A percentile compares a stretch with the other conserved stretches of the same genome.
These are phyloP conservation scores for Niebla homalea DNA, from an alignment of 495 filamentous ascomycete species.

Conservation along the genomic window DNA sequence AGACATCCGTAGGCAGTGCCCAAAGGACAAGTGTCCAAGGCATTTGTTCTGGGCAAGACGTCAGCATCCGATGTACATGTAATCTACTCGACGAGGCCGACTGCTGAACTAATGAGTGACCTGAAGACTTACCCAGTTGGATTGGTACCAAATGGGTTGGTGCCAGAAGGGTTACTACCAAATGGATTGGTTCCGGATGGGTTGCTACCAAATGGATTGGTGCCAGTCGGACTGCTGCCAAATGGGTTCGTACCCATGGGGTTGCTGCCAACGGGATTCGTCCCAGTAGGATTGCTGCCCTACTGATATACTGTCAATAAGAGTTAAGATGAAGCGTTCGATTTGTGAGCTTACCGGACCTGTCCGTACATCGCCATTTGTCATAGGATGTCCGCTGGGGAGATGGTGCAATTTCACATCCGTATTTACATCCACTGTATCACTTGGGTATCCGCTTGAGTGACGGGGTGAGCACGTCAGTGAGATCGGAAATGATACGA, in stretches of 20 bases:
- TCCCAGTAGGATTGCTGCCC: neutral
- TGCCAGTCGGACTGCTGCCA: neutral
- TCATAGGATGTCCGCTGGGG: no score
- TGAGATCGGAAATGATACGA: neutral
- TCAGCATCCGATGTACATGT: no score
- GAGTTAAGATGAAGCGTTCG: no score
- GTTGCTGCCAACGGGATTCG: neutral
- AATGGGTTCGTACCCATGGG: neutral
- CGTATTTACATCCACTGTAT: neutral
- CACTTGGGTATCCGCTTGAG: neutral
- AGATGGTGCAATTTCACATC: no score
- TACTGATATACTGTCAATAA: neutral
- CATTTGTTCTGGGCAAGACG: neutral
- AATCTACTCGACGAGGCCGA: no score
- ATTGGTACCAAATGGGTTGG: slow-evolving; percentile 2
- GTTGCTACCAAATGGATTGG: neutral
- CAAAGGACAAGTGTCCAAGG: neutral
- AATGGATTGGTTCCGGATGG: neutral
- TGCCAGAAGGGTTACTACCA: no score
- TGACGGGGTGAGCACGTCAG: no score
- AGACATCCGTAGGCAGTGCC: slow-evolving; percentile 4
- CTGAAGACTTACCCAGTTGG: neutral
- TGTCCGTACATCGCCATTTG: no score
- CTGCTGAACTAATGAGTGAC: no score
- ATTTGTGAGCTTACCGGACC: no score